These are phyloP conservation scores for Pichia sp. DNA, from an alignment of 1,139 yeast species.

Conservation along the genomic window DNA sequence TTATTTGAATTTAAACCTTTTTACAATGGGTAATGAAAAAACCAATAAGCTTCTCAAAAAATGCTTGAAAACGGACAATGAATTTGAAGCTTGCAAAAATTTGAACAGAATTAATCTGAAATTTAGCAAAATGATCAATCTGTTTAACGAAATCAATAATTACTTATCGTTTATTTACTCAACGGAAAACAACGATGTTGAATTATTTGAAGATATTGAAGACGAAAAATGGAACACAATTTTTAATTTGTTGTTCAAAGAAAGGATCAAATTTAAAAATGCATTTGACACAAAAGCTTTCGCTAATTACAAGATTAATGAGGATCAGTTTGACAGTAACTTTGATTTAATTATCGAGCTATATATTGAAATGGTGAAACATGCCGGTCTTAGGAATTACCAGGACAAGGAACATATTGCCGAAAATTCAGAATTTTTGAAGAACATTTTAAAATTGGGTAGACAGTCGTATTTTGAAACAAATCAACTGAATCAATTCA, in stretches of 20 bases:
- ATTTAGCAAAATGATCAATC: slow-evolving; percentile 15
- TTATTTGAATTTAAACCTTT: slow-evolving; percentile 19
- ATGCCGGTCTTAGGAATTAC: not conserved
- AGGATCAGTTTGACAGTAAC: slow-evolving; percentile 12
- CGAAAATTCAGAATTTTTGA: slow-evolving; percentile 12
- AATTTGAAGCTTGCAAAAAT: slow-evolving; percentile 44
- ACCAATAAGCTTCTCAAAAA: slow-evolving; percentile 26
- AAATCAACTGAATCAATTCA: slow-evolving; percentile 3
- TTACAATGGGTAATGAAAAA: slow-evolving; percentile 3
- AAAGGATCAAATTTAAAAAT: slow-evolving; percentile 16
- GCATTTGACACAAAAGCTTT: slow-evolving; percentile 13
- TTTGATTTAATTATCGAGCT: slow-evolving; percentile 19
- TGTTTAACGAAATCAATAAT: slow-evolving; percentile 18
- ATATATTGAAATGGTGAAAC: slow-evolving; percentile 8
- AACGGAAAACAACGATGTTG: slow-evolving; percentile 20
- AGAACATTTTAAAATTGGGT: slow-evolving; percentile 16
- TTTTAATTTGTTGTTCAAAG: slow-evolving; percentile 14
- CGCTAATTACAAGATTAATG: slow-evolving; percentile 12
- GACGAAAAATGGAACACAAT: slow-evolving; percentile 18
- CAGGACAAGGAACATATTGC: slow-evolving; percentile 7
- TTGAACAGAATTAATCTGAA: slow-evolving; percentile 34
- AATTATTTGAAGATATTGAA: slow-evolving; percentile 8
- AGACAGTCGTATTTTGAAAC: slow-evolving; percentile 16
- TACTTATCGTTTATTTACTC: slow-evolving; percentile 25
- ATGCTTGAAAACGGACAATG: slow-evolving; percentile 68